These are phyloP conservation scores for Heterobasidion irregulare DNA, from an alignment of 1,284 basidiomycete genomes.

Conservation along the genomic window DNA sequence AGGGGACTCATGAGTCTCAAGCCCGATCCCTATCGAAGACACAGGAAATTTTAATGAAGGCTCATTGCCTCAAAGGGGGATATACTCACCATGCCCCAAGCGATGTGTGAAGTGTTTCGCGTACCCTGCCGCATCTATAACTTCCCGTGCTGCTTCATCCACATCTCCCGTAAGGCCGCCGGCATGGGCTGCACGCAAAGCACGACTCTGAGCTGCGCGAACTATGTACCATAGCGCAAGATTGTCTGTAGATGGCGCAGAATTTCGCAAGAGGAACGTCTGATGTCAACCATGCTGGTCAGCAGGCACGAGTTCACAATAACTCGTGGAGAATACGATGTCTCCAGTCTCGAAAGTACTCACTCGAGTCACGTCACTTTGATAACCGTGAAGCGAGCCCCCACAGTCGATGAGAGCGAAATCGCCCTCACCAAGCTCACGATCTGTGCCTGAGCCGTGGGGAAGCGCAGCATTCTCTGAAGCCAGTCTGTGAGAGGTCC, in stretches of 20 bases:
- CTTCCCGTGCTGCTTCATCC: slow-evolving; percentile 58
- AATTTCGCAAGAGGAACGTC: slow-evolving; percentile 63
- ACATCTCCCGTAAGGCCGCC: slow-evolving; percentile 47
- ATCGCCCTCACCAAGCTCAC: slow-evolving; percentile 46
- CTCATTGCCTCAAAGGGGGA: neutral
- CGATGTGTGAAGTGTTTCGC: slow-evolving; percentile 73
- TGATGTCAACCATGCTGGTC: slow-evolving; percentile 17
- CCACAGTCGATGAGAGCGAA: slow-evolving; percentile 76
- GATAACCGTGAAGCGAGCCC: slow-evolving; percentile 64
- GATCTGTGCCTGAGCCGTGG: slow-evolving; percentile 72
- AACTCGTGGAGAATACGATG: neutral
- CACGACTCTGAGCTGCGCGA: slow-evolving; percentile 52
- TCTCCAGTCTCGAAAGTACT: slow-evolving; percentile 13
- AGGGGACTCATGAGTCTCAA: slow-evolving; percentile 77
- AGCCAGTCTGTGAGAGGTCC: neutral
- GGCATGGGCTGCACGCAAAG: slow-evolving; percentile 38
- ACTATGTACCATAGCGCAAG: slow-evolving; percentile 62
- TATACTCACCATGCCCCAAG: slow-evolving; percentile 59
- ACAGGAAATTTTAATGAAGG: neutral
- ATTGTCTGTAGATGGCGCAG: slow-evolving; percentile 48
- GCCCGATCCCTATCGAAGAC: slow-evolving; percentile 55
- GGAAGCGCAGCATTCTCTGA: slow-evolving; percentile 80
- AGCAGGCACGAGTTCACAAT: neutral
- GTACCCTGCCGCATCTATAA: slow-evolving; percentile 39
- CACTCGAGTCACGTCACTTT: slow-evolving; percentile 74